Base-by-base conservation (phyloP, 768 basidiomycete genomes). In the Leccinum arenicola region DNA sequence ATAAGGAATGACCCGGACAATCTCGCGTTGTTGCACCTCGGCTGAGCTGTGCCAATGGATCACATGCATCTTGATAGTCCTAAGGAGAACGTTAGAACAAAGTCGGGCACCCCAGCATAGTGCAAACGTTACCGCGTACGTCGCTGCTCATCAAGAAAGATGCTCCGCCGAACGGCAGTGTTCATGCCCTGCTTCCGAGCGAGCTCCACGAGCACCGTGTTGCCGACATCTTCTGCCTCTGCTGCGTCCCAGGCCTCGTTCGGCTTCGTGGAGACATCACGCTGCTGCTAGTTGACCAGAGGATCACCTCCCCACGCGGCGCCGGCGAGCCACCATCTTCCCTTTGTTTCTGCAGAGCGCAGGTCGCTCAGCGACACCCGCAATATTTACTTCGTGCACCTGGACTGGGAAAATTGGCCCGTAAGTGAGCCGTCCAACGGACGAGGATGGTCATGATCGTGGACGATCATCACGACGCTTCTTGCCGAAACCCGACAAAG, bases 261-360 rank as follows among this genome's bases (percentile, higher is more conserved):
- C 25, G 25, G 25, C 10, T 47, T 55, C 53, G 56, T 64, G 36
- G 68, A 61, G 48, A 65, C 52, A 8, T 68, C 72, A 4, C 74
- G 79, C 58, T 83, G 82, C 48, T 80, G 83, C 48, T 80, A 82
- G 57, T 98, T 95, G 19, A 87, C 79, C 4, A 98, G 82, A 8
- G 97, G 95, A 66, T 98, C 87, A 2, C 95, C 95, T 33, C 83
- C 82, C 96, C 96, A 99, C 1, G 92, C 96, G 1, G 96, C 93
- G 17, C 96, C 97, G 38, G 98, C 92, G 2, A 98, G 80, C 96
- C 97, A 98, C 97, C 97, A 98, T 76, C 96, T 97, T 6, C 95
- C 97, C 69, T 87, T 91, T 11, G 82, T 89, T 57, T 92, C 86
- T 1, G 93, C 87, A 0, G 86, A 83, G 59, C 84, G 91, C 6